Evolutionary conservation across 2,329 filamentous ascomycete species (phyloP).

Genomic region (Beauveria sp.): DNA sequence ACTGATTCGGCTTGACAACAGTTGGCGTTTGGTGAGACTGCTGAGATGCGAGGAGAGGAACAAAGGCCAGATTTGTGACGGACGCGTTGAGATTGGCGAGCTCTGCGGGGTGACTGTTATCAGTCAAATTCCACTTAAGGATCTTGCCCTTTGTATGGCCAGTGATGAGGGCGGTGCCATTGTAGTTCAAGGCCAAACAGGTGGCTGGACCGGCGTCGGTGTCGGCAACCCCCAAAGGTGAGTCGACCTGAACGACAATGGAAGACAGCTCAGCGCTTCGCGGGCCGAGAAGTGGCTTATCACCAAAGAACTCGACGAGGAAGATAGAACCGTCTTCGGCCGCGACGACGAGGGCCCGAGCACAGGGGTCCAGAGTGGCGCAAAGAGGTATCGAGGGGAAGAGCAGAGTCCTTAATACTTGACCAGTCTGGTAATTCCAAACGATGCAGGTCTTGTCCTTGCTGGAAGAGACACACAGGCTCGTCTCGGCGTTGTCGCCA

Average conservation of each 20-base stretch:
- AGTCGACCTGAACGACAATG: conserved; percentile 48
- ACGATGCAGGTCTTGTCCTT: conserved; percentile 83
- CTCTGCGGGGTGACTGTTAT: conserved; percentile 58
- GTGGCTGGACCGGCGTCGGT: conserved; percentile 58
- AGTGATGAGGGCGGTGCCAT: conserved; percentile 71
- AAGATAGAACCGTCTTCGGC: conserved; percentile 77
- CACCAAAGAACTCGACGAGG: conserved; percentile 63
- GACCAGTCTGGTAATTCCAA: conserved; percentile 84
- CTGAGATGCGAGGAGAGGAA: conserved; percentile 43
- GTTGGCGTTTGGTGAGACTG: conserved; percentile 42
- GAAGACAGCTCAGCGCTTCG: conserved; percentile 45
- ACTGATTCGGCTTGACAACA: conserved; percentile 75
- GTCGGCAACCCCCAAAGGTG: conserved; percentile 49
- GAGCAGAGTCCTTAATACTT: conserved; percentile 71
- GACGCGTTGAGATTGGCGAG: conserved; percentile 69
- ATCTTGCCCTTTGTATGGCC: conserved; percentile 77
- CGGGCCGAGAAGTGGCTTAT: conserved; percentile 47
- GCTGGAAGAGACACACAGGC: conserved; percentile 76
- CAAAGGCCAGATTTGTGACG: conserved; percentile 73
- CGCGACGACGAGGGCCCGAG: conserved; percentile 73
- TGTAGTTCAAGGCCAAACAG: conserved; percentile 69
- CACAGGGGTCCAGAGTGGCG: conserved; percentile 70
- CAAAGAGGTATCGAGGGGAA: conserved; percentile 68
- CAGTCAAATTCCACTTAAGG: conserved; percentile 70
- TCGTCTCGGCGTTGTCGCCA: conserved; percentile 59